Base-by-base conservation (phyloP, 345 rosid species). In the Linum trigynum region DNA sequence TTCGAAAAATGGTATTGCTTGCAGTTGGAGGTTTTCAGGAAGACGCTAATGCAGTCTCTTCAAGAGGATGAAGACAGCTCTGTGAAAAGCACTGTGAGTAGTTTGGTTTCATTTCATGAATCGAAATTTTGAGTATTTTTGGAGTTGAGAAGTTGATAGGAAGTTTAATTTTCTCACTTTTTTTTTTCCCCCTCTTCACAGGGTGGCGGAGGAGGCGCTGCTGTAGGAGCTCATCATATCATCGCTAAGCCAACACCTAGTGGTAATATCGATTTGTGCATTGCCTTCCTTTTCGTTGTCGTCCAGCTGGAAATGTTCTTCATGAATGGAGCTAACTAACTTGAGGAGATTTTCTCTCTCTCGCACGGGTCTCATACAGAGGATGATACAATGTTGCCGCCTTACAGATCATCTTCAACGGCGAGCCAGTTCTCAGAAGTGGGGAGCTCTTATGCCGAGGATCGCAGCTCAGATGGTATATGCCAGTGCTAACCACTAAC, bases 11-110 rank as follows among this genome's bases (percentile, higher is more conserved):
- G 40, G 53, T 48, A 7, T 23, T 23, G 32, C 11, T n/a, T 77
- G 77, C 78, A 92, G 98, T 81, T 92, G 82, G 98, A 92, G 71
- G 83, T 86, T 45, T 92, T 92, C 62, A 86, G 89, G 73, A 92
- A 77, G 90, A 92, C 95, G 1, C 92, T 92, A 38, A 80, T 92
- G 98, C 87, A 67, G 76, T 92, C 98, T 57, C 95, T 92, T 64
- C 85, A 73, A 73, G 98, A 89, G 72, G 98, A 87, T 59, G 98
- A 83, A 32, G 95, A 89, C 40, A 64, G 76, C 77, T 75, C 83
- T 57, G 90, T 83, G 75, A 69, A 82, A 48, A 48, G 53, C 53
- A 48, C 14, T 7, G 53, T 48, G 11, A 48, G 53, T 48, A 9
- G 53, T 3, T 48, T 48, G 7, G 9, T 9, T 9, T 10, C 11